Evolutionary conservation across 441 rosid species (phyloP), one percentile per base, ranked within the genome.

Genomic region (Adansonia madagascariensis): DNA sequence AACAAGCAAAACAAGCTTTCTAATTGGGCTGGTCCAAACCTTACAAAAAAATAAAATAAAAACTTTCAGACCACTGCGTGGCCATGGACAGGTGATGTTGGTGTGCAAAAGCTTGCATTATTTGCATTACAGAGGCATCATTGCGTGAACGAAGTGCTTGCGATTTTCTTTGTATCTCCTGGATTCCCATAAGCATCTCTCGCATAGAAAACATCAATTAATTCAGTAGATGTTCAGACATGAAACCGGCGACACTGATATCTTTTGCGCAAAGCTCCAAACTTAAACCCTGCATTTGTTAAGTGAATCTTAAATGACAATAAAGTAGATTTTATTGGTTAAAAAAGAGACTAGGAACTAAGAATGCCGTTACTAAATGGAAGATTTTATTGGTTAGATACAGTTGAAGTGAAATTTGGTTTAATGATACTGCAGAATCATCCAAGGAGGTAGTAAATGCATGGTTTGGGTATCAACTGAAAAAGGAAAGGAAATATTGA

Each of bases 141-240:
- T 91, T 1, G 89, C 92, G 46, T 89, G 93, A 22, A 0, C 93
- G 89, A 15, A 92, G 86, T 9, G 92, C 90, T 79, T 92, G 97
- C 27, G 1, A 92, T 91, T 0, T 90, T 89, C 81, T 91, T 90
- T 84, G 79, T 81, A 72, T 91, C 92, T 57, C 91, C 97, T 0
- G 95, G 89, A 47, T 91, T 91, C 79, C 97, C 97, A 0, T 94
- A 88, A 47, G 93, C 88, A 80, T 90, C 95, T 70, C 91, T 85
- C 12, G 91, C 94, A 46, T 92, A 91, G 89, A 91, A 92, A 2
- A 89, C 80, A 24, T 24, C 27, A 24, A 24, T 24, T 0, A 24
- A 24, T 24, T 24, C 27, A 24, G 27, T 24, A 24, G 27, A 24
- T 24, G 27, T 24, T 24, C 27, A 24, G 27, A 24, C 27, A 24